Conservation (phyloP, 371 early-diverging fungal species). For the Mucor indicus region DNA sequence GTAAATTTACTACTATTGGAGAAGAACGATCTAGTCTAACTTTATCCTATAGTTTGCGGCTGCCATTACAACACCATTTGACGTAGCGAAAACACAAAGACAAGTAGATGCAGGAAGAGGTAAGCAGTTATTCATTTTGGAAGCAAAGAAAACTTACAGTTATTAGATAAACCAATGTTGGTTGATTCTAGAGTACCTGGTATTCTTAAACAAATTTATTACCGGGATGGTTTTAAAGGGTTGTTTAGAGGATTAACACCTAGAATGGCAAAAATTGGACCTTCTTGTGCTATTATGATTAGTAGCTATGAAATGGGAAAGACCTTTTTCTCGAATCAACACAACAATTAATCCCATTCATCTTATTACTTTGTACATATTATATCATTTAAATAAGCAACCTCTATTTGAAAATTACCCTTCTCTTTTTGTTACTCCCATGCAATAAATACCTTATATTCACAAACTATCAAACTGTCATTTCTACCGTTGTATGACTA, state of each 20-base stretch:
- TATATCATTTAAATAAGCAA: no score
- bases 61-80: conserved; percentile 89
- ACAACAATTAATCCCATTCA: no score
- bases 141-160: neutral
- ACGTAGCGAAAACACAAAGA: conserved; percentile 90
- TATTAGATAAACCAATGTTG: conserved; percentile 12
- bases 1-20: conserved; percentile 1
- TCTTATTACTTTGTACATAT: no score
- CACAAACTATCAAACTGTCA: no score
- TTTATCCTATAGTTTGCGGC: conserved; percentile 74
- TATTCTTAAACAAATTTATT: conserved; percentile 53
- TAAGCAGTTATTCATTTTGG: neutral
- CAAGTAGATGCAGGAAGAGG: conserved; percentile 56
- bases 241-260: conserved; percentile 61
- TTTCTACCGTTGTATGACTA: no score
- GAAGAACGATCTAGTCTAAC: no score
- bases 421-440: no score
- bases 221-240: conserved; percentile 71
- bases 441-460: no score
- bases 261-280: conserved; percentile 86
- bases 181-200: conserved; percentile 23
- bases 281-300: conserved; percentile 97
- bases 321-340: conserved; percentile 45
- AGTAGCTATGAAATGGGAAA: conserved; percentile 79
- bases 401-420: no score